Evolutionary conservation across 2,329 filamentous ascomycete species (phyloP).

Genomic region (Arthrobotrys sphaeroides): DNA sequence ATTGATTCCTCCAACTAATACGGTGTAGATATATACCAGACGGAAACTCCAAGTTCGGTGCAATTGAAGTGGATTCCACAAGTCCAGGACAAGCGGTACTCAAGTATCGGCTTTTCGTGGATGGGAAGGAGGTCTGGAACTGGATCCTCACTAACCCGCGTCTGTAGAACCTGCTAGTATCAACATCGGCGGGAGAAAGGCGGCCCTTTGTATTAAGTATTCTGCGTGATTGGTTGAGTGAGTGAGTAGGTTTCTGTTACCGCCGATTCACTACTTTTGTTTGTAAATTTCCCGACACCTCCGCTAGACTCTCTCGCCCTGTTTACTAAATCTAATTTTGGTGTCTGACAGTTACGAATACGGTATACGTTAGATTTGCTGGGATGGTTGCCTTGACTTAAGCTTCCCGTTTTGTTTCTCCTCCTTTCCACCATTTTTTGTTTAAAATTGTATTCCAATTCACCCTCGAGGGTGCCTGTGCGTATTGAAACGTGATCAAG

Average conservation of each 20-base stretch:
- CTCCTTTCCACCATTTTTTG: too few species aligned
- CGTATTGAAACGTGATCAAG: too few species aligned
- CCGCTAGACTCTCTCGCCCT: not conserved
- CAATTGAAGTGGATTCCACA: constrained; percentile 78
- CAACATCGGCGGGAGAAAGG: not conserved
- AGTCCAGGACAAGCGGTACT: constrained; percentile 74
- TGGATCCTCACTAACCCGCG: constrained; percentile 68
- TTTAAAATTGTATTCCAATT: too few species aligned
- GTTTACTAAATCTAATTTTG: too few species aligned
- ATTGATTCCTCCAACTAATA: constrained; percentile 51
- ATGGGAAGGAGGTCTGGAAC: constrained; percentile 72
- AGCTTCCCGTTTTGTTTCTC: too few species aligned
- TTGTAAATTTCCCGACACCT: constrained; percentile 1
- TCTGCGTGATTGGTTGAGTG: not conserved
- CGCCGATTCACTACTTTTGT: not conserved
- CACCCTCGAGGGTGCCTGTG: too few species aligned
- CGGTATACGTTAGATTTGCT: too few species aligned
- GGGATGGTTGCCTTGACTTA: too few species aligned
- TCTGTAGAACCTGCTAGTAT: not conserved
- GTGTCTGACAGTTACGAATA: too few species aligned
- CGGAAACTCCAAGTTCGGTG: constrained; percentile 89
- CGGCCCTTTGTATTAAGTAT: not conserved
- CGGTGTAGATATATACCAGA: constrained; percentile 75
- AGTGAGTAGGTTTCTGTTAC: not conserved
- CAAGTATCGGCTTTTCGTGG: constrained; percentile 82